These are phyloP conservation scores for Nitzschia sp. DNA, from an alignment of 108 stramenopile species.

Conservation along the genomic window DNA sequence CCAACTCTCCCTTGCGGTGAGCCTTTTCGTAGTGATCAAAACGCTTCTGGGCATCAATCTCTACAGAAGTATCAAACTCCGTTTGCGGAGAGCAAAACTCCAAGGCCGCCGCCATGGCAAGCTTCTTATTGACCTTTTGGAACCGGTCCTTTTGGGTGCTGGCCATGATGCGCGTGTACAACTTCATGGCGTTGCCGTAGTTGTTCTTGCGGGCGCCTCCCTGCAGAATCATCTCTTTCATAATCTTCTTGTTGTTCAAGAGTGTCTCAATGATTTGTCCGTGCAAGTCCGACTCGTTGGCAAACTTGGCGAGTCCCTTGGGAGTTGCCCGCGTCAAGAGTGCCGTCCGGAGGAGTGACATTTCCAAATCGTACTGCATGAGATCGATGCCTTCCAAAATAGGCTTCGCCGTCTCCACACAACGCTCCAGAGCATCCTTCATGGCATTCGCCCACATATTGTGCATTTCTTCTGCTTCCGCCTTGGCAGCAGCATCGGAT, in stretches of 20 bases:
- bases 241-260: constrained; percentile 41
- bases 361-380: constrained; percentile 37
- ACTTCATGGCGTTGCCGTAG: constrained; percentile 42
- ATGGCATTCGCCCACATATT: constrained; percentile 22
- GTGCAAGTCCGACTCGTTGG: constrained; percentile 31
- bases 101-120: constrained; percentile 50
- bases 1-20: constrained; percentile 46
- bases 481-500: constrained; percentile 12
- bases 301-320: constrained; percentile 41
- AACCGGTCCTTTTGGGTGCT: constrained; percentile 37
- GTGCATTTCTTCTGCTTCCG: constrained; percentile 26
- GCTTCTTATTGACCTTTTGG: constrained; percentile 41
- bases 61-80: constrained; percentile 29
- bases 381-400: constrained; percentile 33
- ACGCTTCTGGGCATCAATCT: constrained; percentile 47
- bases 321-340: constrained; percentile 35
- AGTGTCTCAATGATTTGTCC: constrained; percentile 43
- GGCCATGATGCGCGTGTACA: constrained; percentile 41
- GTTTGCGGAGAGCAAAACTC: constrained; percentile 39
- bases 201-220: constrained; percentile 36
- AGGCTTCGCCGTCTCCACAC: constrained; percentile 37
- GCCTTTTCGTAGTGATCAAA: constrained; percentile 52
- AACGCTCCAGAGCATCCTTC: constrained; percentile 24
- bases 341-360: constrained; percentile 40
- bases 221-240: constrained; percentile 39